Percentiles rank a stretch among this genome's conserved stretches.
These are phyloP conservation scores for Rhodosporidiobolus odoratus DNA, from an alignment of 768 basidiomycete species.

Conservation along the genomic window DNA sequence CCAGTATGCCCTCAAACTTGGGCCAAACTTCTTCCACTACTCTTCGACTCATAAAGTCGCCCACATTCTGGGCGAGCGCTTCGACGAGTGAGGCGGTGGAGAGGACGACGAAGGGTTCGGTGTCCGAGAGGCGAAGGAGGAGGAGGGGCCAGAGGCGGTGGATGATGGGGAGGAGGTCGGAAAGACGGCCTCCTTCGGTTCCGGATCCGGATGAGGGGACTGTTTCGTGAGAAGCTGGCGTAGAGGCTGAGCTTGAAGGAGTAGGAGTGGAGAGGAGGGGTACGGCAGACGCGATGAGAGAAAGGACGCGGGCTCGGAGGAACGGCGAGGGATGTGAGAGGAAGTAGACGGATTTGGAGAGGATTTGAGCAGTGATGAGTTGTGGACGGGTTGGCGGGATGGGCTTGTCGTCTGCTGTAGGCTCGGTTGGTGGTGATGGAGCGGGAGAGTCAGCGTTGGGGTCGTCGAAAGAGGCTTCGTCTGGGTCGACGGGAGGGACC, in stretches of 20 bases:
- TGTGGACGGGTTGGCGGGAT: slow-evolving; percentile 62
- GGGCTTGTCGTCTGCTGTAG: slow-evolving; percentile 47
- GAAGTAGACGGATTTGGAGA: slow-evolving; percentile 79
- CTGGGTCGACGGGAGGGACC: no score
- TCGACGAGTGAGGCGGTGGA: slow-evolving; percentile 72
- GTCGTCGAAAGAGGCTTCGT: no score
- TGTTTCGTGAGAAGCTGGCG: no score
- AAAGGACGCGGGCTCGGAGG: slow-evolving; percentile 76
- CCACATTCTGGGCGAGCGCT: slow-evolving; percentile 62
- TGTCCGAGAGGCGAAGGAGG: slow-evolving; percentile 62
- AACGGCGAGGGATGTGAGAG: slow-evolving; percentile 81
- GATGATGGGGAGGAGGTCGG: slow-evolving; percentile 72
- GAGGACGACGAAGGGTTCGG: slow-evolving; percentile 71
- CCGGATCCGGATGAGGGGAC: no score
- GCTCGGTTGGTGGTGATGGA: no score
- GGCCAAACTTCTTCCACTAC: slow-evolving; percentile 96
- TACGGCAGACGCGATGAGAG: slow-evolving; percentile 66
- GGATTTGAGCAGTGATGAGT: slow-evolving; percentile 71
- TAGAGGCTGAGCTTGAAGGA: no score
- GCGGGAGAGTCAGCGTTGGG: no score
- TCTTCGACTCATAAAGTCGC: slow-evolving; percentile 75
- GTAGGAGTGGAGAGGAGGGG: slow-evolving; percentile 34
- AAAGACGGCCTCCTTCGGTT: slow-evolving; percentile 50
- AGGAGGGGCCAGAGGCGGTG: slow-evolving; percentile 93
- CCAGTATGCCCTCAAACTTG: no score